These are phyloP conservation scores for Ogataea pini DNA, from an alignment of 805 yeast species.

Conservation along the genomic window DNA sequence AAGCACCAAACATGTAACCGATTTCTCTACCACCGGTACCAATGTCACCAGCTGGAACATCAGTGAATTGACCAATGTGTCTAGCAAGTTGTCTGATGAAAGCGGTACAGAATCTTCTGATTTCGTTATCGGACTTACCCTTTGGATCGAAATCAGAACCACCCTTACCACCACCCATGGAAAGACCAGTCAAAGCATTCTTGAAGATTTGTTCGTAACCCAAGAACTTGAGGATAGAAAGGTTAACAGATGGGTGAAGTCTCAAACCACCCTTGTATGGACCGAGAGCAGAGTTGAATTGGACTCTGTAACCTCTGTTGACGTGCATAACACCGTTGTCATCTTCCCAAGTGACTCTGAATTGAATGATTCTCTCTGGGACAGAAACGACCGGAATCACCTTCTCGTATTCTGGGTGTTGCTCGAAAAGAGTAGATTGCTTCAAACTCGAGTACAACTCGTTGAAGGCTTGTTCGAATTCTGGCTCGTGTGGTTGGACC, in stretches of 20 bases:
- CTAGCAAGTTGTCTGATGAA: conserved; percentile 95
- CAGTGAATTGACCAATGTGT: conserved; percentile 96
- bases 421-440: conserved; percentile 85
- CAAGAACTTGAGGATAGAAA: conserved; percentile 91
- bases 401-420: conserved; percentile 87
- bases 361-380: conserved; percentile 95
- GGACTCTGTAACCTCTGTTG: conserved; percentile 97
- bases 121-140: conserved; percentile 89
- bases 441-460: conserved; percentile 86
- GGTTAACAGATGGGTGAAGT: conserved; percentile 95
- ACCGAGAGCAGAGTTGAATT: conserved; percentile 96
- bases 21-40: conserved; percentile 97
- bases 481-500: conserved; percentile 93
- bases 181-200: conserved; percentile 94
- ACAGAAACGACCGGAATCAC: conserved; percentile 87
- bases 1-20: conserved; percentile 95
- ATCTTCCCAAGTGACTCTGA: conserved; percentile 98
- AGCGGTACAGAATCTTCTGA: conserved; percentile 93
- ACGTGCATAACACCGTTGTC: conserved; percentile 90
- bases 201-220: conserved; percentile 99
- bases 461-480: conserved; percentile 97
- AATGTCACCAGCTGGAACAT: conserved; percentile 99
- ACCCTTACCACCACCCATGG: conserved; percentile 99
- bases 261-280: conserved; percentile 99
- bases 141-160: conserved; percentile 98